phyloP scores from a whole-genome alignment of 2,329 filamentous ascomycete species.

The Curvularia eragrostidis region DNA sequence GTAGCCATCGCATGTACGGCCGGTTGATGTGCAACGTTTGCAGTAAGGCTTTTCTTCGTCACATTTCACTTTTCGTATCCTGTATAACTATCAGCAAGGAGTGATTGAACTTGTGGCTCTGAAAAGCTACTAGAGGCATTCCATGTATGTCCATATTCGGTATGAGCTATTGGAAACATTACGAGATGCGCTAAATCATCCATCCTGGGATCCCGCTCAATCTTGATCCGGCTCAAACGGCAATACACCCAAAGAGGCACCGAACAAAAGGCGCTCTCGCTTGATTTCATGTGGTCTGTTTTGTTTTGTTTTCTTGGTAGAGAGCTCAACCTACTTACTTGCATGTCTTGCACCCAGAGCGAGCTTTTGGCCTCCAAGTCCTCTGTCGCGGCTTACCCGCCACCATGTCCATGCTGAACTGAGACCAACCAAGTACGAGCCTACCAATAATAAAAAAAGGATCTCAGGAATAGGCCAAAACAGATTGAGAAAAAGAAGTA shows the following conservation, averaged over 20 bases:
- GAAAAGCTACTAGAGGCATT: neutral
- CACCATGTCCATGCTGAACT: constrained; percentile 9
- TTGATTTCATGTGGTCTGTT: too few relatives aligned
- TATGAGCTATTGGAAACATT: neutral
- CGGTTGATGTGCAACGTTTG: constrained; percentile 41
- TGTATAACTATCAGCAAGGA: constrained; percentile 18
- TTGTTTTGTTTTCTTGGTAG: neutral
- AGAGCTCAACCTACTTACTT: constrained; percentile 18
- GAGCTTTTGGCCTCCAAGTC: constrained; percentile 25
- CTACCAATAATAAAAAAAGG: neutral
- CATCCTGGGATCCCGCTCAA: neutral
- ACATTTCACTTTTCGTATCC: constrained; percentile 45
- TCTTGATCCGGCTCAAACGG: neutral
- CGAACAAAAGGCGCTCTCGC: neutral
- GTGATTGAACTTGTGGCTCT: neutral
- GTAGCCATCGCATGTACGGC: constrained; percentile 45
- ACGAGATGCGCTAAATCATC: neutral
- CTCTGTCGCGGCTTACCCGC: constrained; percentile 23
- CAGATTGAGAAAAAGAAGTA: neutral
- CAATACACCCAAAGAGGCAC: neutral
- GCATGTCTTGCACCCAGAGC: constrained; percentile 28
- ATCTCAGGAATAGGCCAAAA: neutral
- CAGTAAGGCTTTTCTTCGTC: constrained; percentile 44
- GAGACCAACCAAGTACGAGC: neutral
- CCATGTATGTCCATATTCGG: neutral